A percentile compares a stretch with the other conserved stretches of the same genome.
These are phyloP conservation scores for Neurospora sp. DNA, from an alignment of 495 filamentous ascomycete genomes.

Conservation along the genomic window DNA sequence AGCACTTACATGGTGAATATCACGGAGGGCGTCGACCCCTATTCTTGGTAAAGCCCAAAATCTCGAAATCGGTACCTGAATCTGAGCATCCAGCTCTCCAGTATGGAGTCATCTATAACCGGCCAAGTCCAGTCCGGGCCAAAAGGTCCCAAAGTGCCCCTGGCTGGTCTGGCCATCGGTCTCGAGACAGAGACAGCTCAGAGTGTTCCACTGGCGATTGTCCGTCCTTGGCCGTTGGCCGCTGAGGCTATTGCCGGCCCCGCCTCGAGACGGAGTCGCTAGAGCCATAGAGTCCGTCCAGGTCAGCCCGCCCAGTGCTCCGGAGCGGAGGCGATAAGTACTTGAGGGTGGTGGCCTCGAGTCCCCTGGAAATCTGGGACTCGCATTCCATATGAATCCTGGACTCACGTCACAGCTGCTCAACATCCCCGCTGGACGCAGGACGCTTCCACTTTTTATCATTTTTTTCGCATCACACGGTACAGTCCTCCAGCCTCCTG, in stretches of 20 bases:
- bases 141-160: background rate
- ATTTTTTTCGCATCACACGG: slow-evolving; percentile 18
- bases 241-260: background rate
- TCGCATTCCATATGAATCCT: background rate
- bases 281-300: background rate
- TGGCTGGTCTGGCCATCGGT: background rate
- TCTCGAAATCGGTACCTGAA: background rate
- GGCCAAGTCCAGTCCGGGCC: background rate
- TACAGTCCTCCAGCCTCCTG: slow-evolving; percentile 11
- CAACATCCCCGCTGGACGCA: slow-evolving; percentile 2
- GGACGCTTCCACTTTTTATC: slow-evolving; percentile 11
- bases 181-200: background rate
- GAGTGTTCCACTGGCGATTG: background rate
- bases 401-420: slow-evolving; percentile 3
- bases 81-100: background rate
- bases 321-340: background rate
- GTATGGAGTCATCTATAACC: background rate
- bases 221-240: background rate
- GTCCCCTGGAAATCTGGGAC: background rate
- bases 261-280: background rate
- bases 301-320: background rate
- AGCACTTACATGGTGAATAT: background rate
- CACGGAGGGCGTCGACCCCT: background rate
- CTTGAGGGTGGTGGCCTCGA: background rate
- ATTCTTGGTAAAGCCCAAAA: background rate